Conservation (phyloP, 208 protist genomes). For the Lotmaria passim region DNA sequence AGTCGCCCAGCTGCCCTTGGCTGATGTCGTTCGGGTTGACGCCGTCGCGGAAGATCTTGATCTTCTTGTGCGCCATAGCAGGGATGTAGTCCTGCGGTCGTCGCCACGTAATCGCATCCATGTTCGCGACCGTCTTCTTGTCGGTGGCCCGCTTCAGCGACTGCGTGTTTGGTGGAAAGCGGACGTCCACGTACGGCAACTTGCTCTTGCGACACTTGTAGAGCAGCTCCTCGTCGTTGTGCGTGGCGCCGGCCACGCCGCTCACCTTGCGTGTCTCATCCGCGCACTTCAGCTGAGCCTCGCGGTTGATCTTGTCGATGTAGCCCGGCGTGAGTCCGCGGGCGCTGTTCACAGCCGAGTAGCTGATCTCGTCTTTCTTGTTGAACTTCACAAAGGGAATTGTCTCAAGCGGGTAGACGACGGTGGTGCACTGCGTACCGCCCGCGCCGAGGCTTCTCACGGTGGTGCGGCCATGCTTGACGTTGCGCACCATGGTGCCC, state of each 20-base stretch:
- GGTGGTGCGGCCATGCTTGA: constrained; percentile 32
- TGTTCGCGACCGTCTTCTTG: constrained; percentile 29
- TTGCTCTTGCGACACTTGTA: constrained; percentile 50
- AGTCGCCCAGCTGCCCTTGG: constrained; percentile 72
- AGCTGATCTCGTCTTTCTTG: constrained; percentile 36
- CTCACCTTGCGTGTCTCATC: constrained; percentile 26
- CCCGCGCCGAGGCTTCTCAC: constrained; percentile 17
- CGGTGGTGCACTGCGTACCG: constrained; percentile 27
- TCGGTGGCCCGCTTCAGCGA: constrained; percentile 44
- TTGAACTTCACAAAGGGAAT: constrained; percentile 34
- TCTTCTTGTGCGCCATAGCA: constrained; percentile 27
- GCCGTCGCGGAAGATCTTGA: constrained; percentile 44
- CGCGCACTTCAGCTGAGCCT: constrained; percentile 27
- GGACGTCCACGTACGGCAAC: constrained; percentile 55
- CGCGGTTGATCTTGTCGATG: constrained; percentile 36
- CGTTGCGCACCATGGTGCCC: constrained; percentile 16
- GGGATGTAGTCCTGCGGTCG: constrained; percentile 64
- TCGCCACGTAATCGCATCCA: constrained; percentile 49
- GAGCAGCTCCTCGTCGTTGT: constrained; percentile 42
- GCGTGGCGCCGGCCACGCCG: constrained; percentile 20
- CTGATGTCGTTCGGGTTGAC: constrained; percentile 46
- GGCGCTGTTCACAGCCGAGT: constrained; percentile 20
- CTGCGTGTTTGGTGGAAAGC: constrained; percentile 45
- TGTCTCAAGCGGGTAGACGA: constrained; percentile 68
- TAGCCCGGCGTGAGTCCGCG: constrained; percentile 25